phyloP scores from a whole-genome alignment of 2,329 filamentous ascomycete genomes.

The Huntiella omanensis region DNA sequence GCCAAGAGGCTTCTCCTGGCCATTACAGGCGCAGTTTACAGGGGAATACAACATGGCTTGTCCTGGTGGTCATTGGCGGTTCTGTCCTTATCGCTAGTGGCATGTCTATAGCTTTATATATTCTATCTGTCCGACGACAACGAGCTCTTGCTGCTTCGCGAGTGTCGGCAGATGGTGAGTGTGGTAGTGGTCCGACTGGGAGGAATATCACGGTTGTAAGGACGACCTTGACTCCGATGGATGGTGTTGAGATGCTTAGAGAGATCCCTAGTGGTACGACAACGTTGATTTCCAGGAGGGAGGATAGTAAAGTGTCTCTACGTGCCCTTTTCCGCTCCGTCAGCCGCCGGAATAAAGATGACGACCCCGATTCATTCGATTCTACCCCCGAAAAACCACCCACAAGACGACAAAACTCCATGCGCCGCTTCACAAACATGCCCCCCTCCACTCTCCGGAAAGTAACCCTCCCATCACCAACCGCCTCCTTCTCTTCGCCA shows the following conservation, averaged over 20 bases:
- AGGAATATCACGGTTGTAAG: background rate
- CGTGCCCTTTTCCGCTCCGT: background rate
- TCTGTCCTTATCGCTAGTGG: slow-evolving; percentile 25
- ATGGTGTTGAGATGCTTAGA: background rate
- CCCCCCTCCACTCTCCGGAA: background rate
- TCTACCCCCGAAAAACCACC: background rate
- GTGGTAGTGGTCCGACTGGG: too few relatives aligned
- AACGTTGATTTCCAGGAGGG: background rate
- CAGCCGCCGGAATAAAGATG: background rate
- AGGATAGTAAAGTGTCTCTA: background rate
- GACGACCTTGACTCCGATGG: slow-evolving; percentile 1
- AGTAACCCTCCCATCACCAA: too few relatives aligned
- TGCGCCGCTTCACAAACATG: slow-evolving; percentile 1
- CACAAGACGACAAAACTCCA: background rate
- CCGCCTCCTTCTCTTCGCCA: background rate
- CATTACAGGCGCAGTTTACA: background rate
- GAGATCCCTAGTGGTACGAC: background rate
- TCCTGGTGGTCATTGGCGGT: slow-evolving; percentile 30
- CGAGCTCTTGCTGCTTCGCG: slow-evolving; percentile 3
- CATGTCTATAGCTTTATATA: slow-evolving; percentile 25
- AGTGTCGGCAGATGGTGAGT: background rate
- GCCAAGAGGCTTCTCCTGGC: slow-evolving; percentile 1
- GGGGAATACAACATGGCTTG: slow-evolving; percentile 18
- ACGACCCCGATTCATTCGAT: background rate
- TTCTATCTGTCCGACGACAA: slow-evolving; percentile 18